Conservation (phyloP, 2,329 filamentous ascomycete species). For the Colletotrichum chrysophilum region DNA sequence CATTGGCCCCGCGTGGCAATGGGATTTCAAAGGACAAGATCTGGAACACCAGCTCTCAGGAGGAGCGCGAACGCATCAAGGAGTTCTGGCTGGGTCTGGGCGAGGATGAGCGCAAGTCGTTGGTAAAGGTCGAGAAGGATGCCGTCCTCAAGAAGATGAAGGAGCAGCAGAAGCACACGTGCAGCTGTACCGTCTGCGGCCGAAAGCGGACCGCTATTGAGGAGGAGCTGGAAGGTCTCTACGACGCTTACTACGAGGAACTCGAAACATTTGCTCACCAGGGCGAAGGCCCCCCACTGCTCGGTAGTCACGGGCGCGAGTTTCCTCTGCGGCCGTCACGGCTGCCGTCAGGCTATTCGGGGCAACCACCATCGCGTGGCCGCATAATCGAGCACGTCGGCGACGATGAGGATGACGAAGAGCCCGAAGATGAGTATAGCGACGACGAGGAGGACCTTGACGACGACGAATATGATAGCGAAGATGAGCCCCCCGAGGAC, state of each 20-base stretch:
- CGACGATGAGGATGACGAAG: constrained; percentile 60
- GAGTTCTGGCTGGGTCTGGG: constrained; percentile 96
- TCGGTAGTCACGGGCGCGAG: constrained; percentile 70
- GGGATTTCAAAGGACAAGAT: constrained; percentile 80
- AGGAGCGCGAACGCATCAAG: constrained; percentile 96
- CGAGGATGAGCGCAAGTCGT: constrained; percentile 91
- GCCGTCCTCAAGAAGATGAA: constrained; percentile 99
- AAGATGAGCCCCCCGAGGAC: constrained; percentile 72
- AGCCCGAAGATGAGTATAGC: constrained; percentile 60
- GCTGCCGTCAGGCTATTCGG: constrained; percentile 62
- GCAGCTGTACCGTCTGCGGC: constrained; percentile 96
- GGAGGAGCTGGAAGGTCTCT: constrained; percentile 95
- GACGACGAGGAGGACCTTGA: constrained; percentile 60
- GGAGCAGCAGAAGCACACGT: constrained; percentile 99
- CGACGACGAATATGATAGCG: constrained; percentile 57
- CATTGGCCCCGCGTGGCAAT: constrained; percentile 37
- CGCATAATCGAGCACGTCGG: constrained; percentile 73
- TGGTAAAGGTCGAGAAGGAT: constrained; percentile 98
- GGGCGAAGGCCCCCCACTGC: constrained; percentile 71
- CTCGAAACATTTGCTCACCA: constrained; percentile 96
- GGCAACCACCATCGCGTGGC: constrained; percentile 74
- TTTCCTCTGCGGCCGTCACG: constrained; percentile 65
- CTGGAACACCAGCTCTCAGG: constrained; percentile 94
- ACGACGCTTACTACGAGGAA: constrained; percentile 98
- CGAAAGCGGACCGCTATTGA: constrained; percentile 96